Evolutionary conservation across 163 green algal species (phyloP), one percentile per base, ranked within the genome.

Genomic region (Scenedesmus sp.): DNA sequence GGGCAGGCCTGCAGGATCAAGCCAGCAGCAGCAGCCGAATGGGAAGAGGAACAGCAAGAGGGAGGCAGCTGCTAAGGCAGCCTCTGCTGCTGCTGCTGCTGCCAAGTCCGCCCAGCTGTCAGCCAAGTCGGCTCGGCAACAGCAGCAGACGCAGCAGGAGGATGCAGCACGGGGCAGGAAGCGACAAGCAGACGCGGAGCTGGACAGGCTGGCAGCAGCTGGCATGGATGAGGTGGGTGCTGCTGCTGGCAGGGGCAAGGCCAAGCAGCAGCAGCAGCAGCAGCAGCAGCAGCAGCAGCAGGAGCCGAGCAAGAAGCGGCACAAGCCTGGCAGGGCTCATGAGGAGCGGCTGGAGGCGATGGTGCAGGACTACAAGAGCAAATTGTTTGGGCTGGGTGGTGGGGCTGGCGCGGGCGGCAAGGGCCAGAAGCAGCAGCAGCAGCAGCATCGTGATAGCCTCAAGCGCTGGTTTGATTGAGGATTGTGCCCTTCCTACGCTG

Each of bases 271-370:
- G n/a, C n/a, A n/a, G n/a, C n/a, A n/a, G n/a, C n/a, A n/a, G n/a
- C n/a, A 61, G 61, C 22, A 42, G 70, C 44, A 59, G 42, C 51
- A 73, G 65, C 46, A 80, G 61, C 80, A 70, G 83, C 68, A 84
- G 72, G 88, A 65, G 22, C 53, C 13, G 22, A 30, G 49, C n/a
- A 44, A 51, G 56, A 92, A 93, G 81, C 85, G 91, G 59, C 89
- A 73, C 5, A 80, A 85, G 35, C 53, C 78, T 3, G 56, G 61
- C 43, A 83, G 68, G 42, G 79, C 68, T 24, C 33, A 90, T 1
- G 86, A 85, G 42, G 94, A 94, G 70, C 43, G 79, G 12, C 81
- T 95, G 0, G 94, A 96, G 61, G 53, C 33, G 26, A 53, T 95
- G 78, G 91, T 93, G 61, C 73, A 84, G 46, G 73, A 93, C 1